Base-by-base conservation (phyloP, 345 rosid species). In the Linum trigynum region DNA sequence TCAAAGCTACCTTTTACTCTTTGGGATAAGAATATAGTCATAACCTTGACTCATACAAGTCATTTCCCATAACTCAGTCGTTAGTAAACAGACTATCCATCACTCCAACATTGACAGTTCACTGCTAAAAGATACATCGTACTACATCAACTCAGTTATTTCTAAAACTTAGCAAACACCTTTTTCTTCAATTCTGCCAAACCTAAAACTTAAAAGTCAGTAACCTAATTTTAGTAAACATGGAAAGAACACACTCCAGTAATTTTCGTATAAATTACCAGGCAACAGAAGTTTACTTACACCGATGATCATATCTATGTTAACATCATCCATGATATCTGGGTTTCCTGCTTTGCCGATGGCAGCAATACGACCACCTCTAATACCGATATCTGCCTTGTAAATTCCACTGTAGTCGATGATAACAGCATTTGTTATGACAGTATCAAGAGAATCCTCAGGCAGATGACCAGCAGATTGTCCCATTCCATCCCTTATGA, bases 401-500 rank as follows among this genome's bases (percentile, higher is more conserved):
- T 77, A 82, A 65, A 94, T 84, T 69, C 97, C 97, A 48, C 74
- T 80, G 67, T 90, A 86, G 74, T 94, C 99, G 41, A 94, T 80
- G 69, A 94, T 84, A 64, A 88, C 80, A 74, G 92, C 85, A 65
- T 85, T 94, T 68, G 99, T 94, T 69, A 94, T 88, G 43, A 88
- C 89, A 66, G 83, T 78, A 72, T 94, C 96, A 65, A 90, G 83
- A 59, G 85, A 77, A 53, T 77, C 77, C 58, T 69, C 67, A 53
- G 87, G 79, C 67, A 38, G n/a, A 60, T 74, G 69, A 57, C 83
- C 88, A 60, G 82, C 70, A 35, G 86, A 77, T 75, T 94, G 99
- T 58, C 99, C 99, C 97, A 90, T 88, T 74, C 99, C 97, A 67
- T 94, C 99, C 79, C 99, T 83, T 71, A 94, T 70, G 69, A 94